A percentile compares a stretch with the other conserved stretches of the same genome.
These are phyloP conservation scores for Nigrospora sphaerica DNA, from an alignment of 2,329 filamentous ascomycete species.

Conservation along the genomic window DNA sequence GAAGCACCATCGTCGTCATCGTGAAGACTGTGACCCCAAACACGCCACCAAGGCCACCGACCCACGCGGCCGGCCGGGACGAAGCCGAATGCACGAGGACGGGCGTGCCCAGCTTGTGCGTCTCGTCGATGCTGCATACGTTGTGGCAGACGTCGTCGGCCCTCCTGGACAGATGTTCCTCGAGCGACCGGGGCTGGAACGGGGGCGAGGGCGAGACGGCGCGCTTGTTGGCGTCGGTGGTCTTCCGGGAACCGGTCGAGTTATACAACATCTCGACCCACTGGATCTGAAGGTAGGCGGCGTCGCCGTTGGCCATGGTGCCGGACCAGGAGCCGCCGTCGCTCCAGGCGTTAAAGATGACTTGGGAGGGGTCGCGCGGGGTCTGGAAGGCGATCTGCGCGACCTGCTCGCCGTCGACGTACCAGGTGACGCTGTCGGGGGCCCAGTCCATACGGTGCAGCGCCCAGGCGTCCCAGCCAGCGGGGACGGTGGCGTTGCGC, in stretches of 20 bases:
- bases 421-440: conserved; percentile 46
- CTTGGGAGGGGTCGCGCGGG: conserved; percentile 39
- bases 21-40: no score
- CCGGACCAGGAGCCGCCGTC: conserved; percentile 54
- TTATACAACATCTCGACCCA: conserved; percentile 58
- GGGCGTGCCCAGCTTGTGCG: conserved; percentile 22
- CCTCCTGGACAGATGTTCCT: not conserved
- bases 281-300: conserved; percentile 51
- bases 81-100: conserved; percentile 14
- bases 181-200: not conserved
- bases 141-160: conserved; percentile 12
- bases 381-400: conserved; percentile 47
- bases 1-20: no score
- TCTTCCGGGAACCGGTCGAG: conserved; percentile 16
- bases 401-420: conserved; percentile 40
- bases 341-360: conserved; percentile 56
- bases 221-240: conserved; percentile 3
- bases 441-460: conserved; percentile 57
- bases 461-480: conserved; percentile 46
- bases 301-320: conserved; percentile 42
- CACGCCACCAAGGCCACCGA: no score
- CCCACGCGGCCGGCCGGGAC: no score
- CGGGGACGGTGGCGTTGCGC: conserved; percentile 33
- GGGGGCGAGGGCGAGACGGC: not conserved
- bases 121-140: conserved; percentile 27